These are phyloP conservation scores for Fusarium verrucosum DNA, from an alignment of 2,329 filamentous ascomycete genomes.

Conservation along the genomic window DNA sequence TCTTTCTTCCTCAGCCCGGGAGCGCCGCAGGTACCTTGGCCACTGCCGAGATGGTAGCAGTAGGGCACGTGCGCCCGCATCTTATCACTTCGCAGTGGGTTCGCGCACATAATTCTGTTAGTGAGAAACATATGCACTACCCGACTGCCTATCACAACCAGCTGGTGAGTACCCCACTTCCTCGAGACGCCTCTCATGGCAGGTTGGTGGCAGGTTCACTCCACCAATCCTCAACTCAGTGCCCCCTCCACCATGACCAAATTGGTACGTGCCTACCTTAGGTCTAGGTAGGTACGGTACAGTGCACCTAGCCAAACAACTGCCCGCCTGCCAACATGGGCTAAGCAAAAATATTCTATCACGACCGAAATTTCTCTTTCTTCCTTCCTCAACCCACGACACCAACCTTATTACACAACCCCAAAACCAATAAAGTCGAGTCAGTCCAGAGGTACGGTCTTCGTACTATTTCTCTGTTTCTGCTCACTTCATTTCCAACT, in stretches of 20 bases:
- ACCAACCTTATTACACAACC: constrained; percentile 60
- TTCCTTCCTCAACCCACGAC: constrained; percentile 56
- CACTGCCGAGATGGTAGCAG: constrained; percentile 32
- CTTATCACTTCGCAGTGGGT: constrained; percentile 12
- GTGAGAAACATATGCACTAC: constrained; percentile 3
- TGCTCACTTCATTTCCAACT: constrained; percentile 61
- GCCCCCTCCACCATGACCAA: constrained; percentile 40
- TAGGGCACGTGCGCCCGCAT: constrained; percentile 27
- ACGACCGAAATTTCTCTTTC: constrained; percentile 53
- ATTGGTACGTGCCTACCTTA: constrained; percentile 37
- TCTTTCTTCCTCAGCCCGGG: constrained; percentile 21
- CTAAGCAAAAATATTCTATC: constrained; percentile 48
- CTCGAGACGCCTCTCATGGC: constrained; percentile 5
- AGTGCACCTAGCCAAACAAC: too few species aligned
- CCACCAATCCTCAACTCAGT: constrained; percentile 38
- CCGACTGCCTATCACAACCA: constrained; percentile 20
- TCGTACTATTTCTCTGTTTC: constrained; percentile 69
- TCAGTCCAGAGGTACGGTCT: constrained; percentile 66
- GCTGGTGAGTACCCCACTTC: constrained; percentile 27
- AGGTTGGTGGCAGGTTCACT: constrained; percentile 39
- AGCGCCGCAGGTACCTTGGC: constrained; percentile 36
- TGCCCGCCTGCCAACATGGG: constrained; percentile 1
- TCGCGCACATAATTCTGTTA: constrained; percentile 19
- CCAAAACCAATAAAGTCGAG: constrained; percentile 57
- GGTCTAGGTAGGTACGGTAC: constrained; percentile 34